Evolutionary conservation across 2,329 filamentous ascomycete genomes (phyloP), one percentile per base, ranked within the genome.

Genomic region (Fusarium tupiense): DNA sequence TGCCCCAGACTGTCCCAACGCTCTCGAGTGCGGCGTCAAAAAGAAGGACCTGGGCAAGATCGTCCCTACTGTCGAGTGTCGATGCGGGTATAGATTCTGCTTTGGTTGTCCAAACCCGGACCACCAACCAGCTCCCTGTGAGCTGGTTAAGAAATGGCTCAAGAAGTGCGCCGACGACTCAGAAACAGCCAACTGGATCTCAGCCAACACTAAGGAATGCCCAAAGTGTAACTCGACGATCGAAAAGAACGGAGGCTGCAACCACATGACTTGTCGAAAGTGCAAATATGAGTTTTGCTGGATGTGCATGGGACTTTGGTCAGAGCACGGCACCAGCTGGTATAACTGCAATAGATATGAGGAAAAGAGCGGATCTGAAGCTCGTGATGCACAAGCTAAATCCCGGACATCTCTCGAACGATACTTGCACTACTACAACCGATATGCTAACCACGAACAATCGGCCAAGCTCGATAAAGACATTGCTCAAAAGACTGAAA

Each of bases 261-360:
- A 98, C 85, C 95, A 98, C 83, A 98, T 98, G 95, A 98, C 95
- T 1, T 98, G 95, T 82, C 88, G 95, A 64, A 98, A 98, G 83
- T 98, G 95, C 86, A 94, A 95, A 80, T 92, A 98, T 80, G 95
- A 98, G 80, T 98, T 99, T 80, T 99, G 96, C 85, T 99, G 96
- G 96, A 98, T 99, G 93, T 99, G 96, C 80, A 99, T 99, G 96
- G 96, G 96, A 0, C 87, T 98, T 2, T 99, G 96, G 96, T 97
- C 95, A 2, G 96, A 99, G 83, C 96, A 99, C 81, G 96, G 96
- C 72, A 99, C 96, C 8, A 98, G 94, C 84, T 99, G 96, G 96
- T 99, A 99, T 87, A 99, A 98, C 83, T 99, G 96, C 88, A 99
- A 98, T 81, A 89, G 96, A 14, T 99, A 93, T 78, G 96, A 99